Evolutionary conservation across 257 asterid genomes (phyloP).

Genomic region (Penstemon eatonii): DNA sequence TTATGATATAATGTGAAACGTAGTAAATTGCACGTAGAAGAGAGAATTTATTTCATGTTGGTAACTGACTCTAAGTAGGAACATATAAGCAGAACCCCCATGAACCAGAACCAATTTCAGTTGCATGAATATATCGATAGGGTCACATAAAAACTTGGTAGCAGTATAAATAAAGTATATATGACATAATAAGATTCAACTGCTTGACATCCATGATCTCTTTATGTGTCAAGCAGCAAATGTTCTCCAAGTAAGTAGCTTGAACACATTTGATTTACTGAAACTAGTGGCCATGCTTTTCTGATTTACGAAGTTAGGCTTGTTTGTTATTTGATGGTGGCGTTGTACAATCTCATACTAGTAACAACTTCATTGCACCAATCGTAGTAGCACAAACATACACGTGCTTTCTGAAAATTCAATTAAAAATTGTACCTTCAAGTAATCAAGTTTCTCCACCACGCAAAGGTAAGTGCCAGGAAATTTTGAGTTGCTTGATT

Average conservation of each 20-base stretch:
- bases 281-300: not conserved
- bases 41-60: too few species aligned
- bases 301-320: conserved; percentile 2
- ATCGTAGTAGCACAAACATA: not conserved
- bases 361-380: conserved; percentile 2
- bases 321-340: conserved; percentile 7
- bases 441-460: conserved; percentile 90
- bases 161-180: not conserved
- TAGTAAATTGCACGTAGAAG: not conserved
- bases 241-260: conserved; percentile 14
- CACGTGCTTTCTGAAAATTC: conserved; percentile 22
- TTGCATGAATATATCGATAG: not conserved
- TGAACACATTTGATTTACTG: conserved; percentile 7
- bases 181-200: not conserved
- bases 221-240: not conserved
- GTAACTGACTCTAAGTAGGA: not conserved
- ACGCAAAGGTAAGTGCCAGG: conserved; percentile 91
- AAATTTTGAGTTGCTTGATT: conserved; percentile 67
- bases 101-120: not conserved
- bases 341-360: not conserved
- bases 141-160: not conserved
- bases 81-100: not conserved
- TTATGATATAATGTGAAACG: too few species aligned
- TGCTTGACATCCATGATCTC: not conserved
- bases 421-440: conserved; percentile 56